Base-by-base conservation (phyloP, 306 rosid species). In the Abrus precatorius region DNA sequence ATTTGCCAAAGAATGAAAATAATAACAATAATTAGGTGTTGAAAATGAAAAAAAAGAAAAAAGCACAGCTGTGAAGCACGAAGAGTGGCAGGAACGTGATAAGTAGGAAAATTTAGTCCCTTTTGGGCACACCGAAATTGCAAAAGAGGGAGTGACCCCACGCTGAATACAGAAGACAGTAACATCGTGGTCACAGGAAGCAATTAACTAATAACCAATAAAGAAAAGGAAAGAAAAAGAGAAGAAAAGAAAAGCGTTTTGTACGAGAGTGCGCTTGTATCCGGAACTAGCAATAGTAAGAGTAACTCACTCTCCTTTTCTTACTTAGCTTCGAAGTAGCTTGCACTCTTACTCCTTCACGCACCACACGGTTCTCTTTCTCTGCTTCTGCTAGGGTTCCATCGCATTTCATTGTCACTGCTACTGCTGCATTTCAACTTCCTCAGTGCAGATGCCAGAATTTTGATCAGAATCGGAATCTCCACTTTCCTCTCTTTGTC, bases 381-480 rank as follows among this genome's bases (percentile, higher is more conserved):
- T 29, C 63, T 47, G 29, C 12, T 6, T 54, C 83, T 73, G 53
- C 50, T 86, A 85, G 91, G 97, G 92, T 91, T 91, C 40, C 40
- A 36, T 36, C 40, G 40, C 40, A 36, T 36, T 36, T 20, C 20
- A 20, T 20, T 4, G 4, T 6, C 11, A 7, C 59, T 8, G 14
- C n/a, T 27, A 27, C 11, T 34, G 9, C 40, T 70, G 34, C 76
- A 54, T 63, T 52, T 33, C 63, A 65, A 54, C 71, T 38, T 36
- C 28, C 27, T 27, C 13, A 0, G 20, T 20, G 20, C 20, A 20
- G 83, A 76, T 81, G 82, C 40, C 44, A 12, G 59, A 44, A 60
- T 83, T 43, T 28, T 3, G 8, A 59, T 38, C 59, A 5, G 20
- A 78, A 55, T 45, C 68, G 13, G 13, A 27, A 78, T 33, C 80